These are phyloP conservation scores for Zygotorulaspora danielsina DNA, from an alignment of 805 yeast species.

Conservation along the genomic window DNA sequence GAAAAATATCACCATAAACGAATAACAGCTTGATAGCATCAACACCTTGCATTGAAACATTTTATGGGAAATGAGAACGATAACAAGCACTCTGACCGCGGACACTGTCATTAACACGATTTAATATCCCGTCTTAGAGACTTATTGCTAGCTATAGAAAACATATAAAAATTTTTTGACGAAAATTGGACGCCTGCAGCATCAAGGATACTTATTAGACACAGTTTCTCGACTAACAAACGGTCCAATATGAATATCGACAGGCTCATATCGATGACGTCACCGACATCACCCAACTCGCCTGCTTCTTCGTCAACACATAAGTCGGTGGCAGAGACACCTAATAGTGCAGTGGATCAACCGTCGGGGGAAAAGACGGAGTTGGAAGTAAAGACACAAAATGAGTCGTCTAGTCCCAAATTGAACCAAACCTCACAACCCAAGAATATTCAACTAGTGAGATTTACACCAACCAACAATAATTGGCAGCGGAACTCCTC, in stretches of 20 bases:
- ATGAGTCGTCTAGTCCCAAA: background rate
- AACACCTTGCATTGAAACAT: background rate
- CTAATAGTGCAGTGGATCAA: background rate
- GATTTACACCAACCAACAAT: background rate
- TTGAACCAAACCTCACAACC: background rate
- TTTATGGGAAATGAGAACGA: background rate
- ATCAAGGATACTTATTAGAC: background rate
- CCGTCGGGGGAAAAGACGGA: background rate
- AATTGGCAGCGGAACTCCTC: background rate
- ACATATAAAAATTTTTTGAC: too few relatives aligned
- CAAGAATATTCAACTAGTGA: background rate
- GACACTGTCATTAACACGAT: too few relatives aligned
- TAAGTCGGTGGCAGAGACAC: background rate
- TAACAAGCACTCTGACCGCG: background rate
- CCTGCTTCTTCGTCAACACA: background rate
- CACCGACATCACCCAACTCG: background rate
- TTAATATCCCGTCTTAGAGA: too few relatives aligned
- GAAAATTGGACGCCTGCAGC: background rate
- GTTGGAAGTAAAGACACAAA: background rate
- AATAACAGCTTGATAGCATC: background rate
- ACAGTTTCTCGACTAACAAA: background rate
- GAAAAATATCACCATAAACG: background rate
- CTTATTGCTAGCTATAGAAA: too few relatives aligned
- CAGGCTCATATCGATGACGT: background rate
- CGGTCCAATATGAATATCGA: background rate